Evolutionary conservation across 495 filamentous ascomycete species (phyloP), one percentile per base, ranked within the genome.

Genomic region (Glarea lozoyensis): DNA sequence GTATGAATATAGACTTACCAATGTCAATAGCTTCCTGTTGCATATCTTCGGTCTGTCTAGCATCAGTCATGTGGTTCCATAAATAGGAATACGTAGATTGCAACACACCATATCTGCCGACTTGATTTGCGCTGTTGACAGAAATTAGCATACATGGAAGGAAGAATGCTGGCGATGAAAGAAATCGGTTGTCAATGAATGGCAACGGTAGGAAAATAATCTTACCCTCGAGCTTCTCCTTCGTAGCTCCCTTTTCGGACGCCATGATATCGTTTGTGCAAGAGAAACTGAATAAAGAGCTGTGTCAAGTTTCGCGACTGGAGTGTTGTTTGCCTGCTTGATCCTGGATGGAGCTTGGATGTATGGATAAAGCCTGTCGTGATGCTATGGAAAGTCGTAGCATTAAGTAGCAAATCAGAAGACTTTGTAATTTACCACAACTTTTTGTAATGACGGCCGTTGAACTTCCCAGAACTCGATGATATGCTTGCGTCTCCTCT

Each of bases 21-120:
- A 95, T 79, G 68, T 94, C 87, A 50, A 97, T 79, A 20, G 82
- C 88, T 62, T 94, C 88, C 53, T 84, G 80, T 57, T 94, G 86
- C 93, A 97, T 94, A 46, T 96, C 90, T 50, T 97, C 92, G 45
- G 79, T 87, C 92, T 96, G 51, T 42, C 12, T 15, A 37, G 11
- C 23, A 35, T 56, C 23, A 38, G 42, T 49, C 22, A 30, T 18
- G 15, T 32, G 17, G 10, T n/a, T 40, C 12, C 4, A 12, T 36
- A 15, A 5, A 11, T 11, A 2, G 11, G 15, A 13, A 2, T 31
- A 18, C 3, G 40, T 34, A 16, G 24, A 11, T n/a, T 37, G 12
- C 9, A 13, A 18, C 48, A 37, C 76, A 97, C 92, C 92, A 98
- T 98, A 54, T 98, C 92, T 38, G 86, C 90, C 41, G 88, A 94